Percentiles rank a stretch among this genome's conserved stretches.
phyloP scores from a whole-genome alignment of 805 yeast species.

The Spathaspora girioi region DNA sequence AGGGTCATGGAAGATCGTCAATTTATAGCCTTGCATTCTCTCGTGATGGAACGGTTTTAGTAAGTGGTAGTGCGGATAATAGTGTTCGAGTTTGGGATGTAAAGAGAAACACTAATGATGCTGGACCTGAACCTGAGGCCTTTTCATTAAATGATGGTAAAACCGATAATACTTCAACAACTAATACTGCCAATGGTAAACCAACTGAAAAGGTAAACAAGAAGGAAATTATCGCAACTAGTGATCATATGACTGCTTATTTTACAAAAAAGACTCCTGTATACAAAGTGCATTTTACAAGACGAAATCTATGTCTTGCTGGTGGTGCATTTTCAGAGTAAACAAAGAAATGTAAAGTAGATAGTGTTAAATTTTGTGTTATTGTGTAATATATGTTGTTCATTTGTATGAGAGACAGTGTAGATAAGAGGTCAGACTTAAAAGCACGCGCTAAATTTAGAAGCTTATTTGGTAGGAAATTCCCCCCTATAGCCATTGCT shows the following conservation, averaged over 20 bases:
- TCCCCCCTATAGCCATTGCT: too few species aligned
- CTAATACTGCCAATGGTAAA: conserved; percentile 14
- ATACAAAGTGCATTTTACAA: conserved; percentile 86
- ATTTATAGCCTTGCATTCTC: conserved; percentile 83
- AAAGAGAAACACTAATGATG: conserved; percentile 77
- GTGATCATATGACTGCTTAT: conserved; percentile 89
- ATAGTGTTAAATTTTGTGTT: not conserved
- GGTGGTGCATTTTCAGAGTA: conserved; percentile 69
- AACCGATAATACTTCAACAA: conserved; percentile 12
- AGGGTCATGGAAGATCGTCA: conserved; percentile 88
- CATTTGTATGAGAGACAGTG: not conserved
- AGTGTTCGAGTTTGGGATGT: conserved; percentile 96
- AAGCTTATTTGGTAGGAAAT: too few species aligned
- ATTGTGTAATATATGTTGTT: not conserved
- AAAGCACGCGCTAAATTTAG: too few species aligned
- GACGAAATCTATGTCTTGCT: conserved; percentile 86
- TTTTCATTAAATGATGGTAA: conserved; percentile 28
- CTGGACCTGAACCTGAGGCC: conserved; percentile 74
- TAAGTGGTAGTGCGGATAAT: conserved; percentile 89
- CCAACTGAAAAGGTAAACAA: conserved; percentile 46
- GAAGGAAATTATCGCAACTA: conserved; percentile 73
- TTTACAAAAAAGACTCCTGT: conserved; percentile 94
- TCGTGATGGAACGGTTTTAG: conserved; percentile 82
- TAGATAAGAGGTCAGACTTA: too few species aligned
- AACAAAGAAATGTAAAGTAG: not conserved